phyloP scores from a whole-genome alignment of 202 grass and related monocot genomes.

The Panicum hallii region DNA sequence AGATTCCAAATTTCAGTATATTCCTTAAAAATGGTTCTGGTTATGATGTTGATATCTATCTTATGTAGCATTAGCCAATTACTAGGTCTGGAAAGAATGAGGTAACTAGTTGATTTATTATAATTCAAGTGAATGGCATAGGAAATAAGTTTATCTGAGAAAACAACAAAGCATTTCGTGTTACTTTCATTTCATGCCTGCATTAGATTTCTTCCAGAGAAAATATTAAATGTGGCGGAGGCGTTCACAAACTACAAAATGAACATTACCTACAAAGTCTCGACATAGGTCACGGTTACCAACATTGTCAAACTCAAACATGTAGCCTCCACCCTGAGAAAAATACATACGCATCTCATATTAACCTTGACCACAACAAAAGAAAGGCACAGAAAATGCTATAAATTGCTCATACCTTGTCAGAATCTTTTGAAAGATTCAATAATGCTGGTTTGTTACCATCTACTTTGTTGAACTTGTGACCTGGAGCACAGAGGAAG shows the following conservation, averaged over 20 bases:
- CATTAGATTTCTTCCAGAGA: not conserved
- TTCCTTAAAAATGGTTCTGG: not conserved
- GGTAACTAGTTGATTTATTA: constrained; percentile 2
- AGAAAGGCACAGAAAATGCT: constrained; percentile 4
- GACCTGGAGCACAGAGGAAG: constrained; percentile 57
- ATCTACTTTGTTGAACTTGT: constrained; percentile 93
- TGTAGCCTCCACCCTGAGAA: constrained; percentile 84
- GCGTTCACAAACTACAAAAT: constrained; percentile 12
- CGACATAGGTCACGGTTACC: constrained; percentile 63
- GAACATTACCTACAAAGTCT: constrained; percentile 81
- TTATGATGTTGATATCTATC: not conserved
- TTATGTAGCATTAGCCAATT: constrained; percentile 13
- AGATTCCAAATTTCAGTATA: constrained; percentile 7
- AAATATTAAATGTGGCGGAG: constrained; percentile 4
- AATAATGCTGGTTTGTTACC: constrained; percentile 84
- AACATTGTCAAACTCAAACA: constrained; percentile 94
- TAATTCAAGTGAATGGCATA: not conserved
- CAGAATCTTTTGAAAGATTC: constrained; percentile 89
- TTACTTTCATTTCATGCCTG: constrained; percentile 14
- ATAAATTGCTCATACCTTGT: constrained; percentile 67
- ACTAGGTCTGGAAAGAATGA: constrained; percentile 16
- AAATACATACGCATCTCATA: constrained; percentile 5
- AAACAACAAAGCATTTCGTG: not conserved
- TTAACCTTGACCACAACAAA: not conserved
- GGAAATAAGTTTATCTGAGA: not conserved